A percentile compares a stretch with the other conserved stretches of the same genome.
Conservation (phyloP, 2,329 filamentous ascomycete genomes). For the Alternaria dauci region DNA sequence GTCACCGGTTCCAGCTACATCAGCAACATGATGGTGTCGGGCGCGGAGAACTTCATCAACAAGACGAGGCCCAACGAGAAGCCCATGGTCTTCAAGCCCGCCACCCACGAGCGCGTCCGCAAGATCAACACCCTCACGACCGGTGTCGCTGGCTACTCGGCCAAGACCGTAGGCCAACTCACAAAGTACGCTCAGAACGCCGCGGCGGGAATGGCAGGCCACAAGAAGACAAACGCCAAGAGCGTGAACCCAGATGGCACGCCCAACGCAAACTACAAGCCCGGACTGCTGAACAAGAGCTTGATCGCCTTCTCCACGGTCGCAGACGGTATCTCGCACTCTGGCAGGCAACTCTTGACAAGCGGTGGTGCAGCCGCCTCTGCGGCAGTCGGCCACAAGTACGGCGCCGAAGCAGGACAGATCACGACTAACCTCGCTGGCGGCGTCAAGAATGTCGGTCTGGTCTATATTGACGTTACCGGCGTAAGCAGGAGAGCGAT, state of each 20-base stretch:
- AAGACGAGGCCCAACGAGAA: constrained; percentile 79
- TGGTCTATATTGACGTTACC: constrained; percentile 96
- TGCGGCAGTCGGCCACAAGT: constrained; percentile 87
- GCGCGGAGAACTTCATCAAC: constrained; percentile 81
- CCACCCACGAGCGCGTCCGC: constrained; percentile 84
- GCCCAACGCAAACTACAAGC: constrained; percentile 74
- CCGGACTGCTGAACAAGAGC: constrained; percentile 91
- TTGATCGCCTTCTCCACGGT: constrained; percentile 96
- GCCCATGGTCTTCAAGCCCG: constrained; percentile 86
- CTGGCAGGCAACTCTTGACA: constrained; percentile 78
- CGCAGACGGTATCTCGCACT: constrained; percentile 90
- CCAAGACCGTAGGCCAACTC: constrained; percentile 87
- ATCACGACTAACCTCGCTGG: constrained; percentile 79
- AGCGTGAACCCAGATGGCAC: constrained; percentile 76
- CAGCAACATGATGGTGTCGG: constrained; percentile 76
- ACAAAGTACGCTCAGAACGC: constrained; percentile 87
- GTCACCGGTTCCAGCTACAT: constrained; percentile 86
- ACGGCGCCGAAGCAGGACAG: constrained; percentile 83
- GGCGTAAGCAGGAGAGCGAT: constrained; percentile 90
- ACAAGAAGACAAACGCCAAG: constrained; percentile 64
- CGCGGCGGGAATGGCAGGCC: constrained; percentile 76
- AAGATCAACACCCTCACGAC: constrained; percentile 89
- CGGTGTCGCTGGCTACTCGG: constrained; percentile 78
- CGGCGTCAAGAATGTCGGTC: constrained; percentile 92
- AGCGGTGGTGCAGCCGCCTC: constrained; percentile 80